These are phyloP conservation scores for Globisporangium radiosum DNA, from an alignment of 352 stramenopile species.

Conservation along the genomic window DNA sequence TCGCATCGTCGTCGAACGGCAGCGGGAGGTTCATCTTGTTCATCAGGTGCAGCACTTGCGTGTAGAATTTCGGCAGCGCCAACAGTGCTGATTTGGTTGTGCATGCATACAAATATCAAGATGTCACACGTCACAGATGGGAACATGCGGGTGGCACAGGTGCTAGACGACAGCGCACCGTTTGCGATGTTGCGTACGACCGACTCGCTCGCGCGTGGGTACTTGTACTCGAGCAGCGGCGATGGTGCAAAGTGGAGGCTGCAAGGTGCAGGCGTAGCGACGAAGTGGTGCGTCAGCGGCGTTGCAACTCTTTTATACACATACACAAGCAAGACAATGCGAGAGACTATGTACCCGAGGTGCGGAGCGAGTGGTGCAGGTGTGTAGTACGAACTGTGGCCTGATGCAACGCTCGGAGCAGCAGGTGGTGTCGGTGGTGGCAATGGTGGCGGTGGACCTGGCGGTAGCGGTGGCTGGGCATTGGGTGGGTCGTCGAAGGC, in stretches of 20 bases:
- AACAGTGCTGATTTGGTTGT: conserved; percentile 51
- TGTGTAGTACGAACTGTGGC: conserved; percentile 10
- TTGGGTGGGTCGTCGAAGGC: background rate
- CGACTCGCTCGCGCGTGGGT: conserved; percentile 64
- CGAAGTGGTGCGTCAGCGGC: background rate
- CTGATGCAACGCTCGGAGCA: background rate
- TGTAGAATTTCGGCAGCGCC: conserved; percentile 83
- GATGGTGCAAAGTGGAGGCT: conserved; percentile 84
- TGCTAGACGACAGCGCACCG: conserved; percentile 23
- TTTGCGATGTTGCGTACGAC: conserved; percentile 87
- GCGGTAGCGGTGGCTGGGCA: conserved; percentile 23
- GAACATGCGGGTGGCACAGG: too few relatives aligned
- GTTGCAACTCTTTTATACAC: too few relatives aligned
- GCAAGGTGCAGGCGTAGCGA: background rate
- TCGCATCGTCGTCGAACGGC: conserved; percentile 67
- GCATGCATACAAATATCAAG: too few relatives aligned
- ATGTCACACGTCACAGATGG: too few relatives aligned
- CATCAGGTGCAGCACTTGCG: conserved; percentile 88
- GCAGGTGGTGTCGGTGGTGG: conserved; percentile 9
- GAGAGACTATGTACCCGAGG: conserved; percentile 37
- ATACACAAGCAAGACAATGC: too few relatives aligned
- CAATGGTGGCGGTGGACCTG: conserved; percentile 25
- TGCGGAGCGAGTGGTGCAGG: conserved; percentile 61
- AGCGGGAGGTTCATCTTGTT: conserved; percentile 89
- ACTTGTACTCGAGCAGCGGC: conserved; percentile 83